Evolutionary conservation across 2,329 filamentous ascomycete genomes (phyloP).

Genomic region (Fusarium metavorans): DNA sequence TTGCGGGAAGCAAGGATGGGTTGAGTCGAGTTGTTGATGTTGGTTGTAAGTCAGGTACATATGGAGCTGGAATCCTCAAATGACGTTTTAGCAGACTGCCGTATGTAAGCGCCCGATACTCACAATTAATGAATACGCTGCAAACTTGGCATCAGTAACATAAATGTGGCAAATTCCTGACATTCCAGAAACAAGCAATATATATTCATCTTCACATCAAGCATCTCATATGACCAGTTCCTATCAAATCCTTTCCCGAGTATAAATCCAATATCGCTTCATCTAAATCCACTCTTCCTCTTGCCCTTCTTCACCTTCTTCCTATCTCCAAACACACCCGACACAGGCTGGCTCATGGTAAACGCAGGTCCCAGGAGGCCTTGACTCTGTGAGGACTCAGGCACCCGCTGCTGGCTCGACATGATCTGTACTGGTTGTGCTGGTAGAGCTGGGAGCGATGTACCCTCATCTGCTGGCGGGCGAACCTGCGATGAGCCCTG

Average conservation of each 20-base stretch:
- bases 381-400: conserved; percentile 52
- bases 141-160: neutral
- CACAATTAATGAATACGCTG: conserved; percentile 22
- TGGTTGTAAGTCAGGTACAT: conserved; percentile 35
- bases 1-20: neutral
- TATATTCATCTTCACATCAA: neutral
- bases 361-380: conserved; percentile 44
- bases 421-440: conserved; percentile 44
- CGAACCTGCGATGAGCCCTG: conserved; percentile 27
- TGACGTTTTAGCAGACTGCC: conserved; percentile 36
- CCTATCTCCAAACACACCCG: conserved; percentile 61
- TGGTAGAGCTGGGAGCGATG: conserved; percentile 26
- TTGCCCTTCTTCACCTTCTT: conserved; percentile 58
- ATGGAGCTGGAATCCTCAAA: conserved; percentile 16
- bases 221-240: neutral
- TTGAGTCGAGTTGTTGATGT: conserved; percentile 20
- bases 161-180: neutral
- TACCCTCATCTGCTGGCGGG: conserved; percentile 21
- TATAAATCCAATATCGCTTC: conserved; percentile 1
- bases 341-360: conserved; percentile 60
- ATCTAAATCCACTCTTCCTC: conserved; percentile 57
- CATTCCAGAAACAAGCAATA: neutral
- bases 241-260: neutral
- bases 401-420: conserved; percentile 52
- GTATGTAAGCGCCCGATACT: conserved; percentile 9